A percentile compares a stretch with the other conserved stretches of the same genome.
These are phyloP conservation scores for Cladobotryum protrusum DNA, from an alignment of 2,329 filamentous ascomycete genomes.

Conservation along the genomic window DNA sequence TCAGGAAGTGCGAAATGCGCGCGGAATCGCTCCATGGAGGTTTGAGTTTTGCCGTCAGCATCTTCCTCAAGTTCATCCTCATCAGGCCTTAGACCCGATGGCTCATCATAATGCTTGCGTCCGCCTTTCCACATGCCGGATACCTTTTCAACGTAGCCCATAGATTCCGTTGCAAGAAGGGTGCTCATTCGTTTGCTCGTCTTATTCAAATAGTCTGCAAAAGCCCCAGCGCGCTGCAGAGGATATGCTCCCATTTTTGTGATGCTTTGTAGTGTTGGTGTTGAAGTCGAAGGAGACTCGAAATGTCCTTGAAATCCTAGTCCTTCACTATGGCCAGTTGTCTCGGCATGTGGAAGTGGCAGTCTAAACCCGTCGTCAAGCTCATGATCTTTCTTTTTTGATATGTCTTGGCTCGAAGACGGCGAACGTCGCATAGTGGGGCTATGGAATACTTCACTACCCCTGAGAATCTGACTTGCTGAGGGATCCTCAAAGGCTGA, in stretches of 20 bases:
- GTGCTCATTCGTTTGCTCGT: conserved; percentile 76
- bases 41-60: conserved; percentile 58
- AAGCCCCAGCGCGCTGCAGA: conserved; percentile 72
- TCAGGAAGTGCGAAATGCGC: conserved; percentile 84
- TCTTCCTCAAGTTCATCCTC: conserved; percentile 51
- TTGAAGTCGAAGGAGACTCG: conserved; percentile 20
- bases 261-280: conserved; percentile 46
- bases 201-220: conserved; percentile 76
- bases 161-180: conserved; percentile 80
- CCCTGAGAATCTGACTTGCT: conserved; percentile 81
- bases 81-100: conserved; percentile 44
- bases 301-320: conserved; percentile 20
- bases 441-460: conserved; percentile 82
- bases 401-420: conserved; percentile 27
- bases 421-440: conserved; percentile 58
- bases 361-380: conserved; percentile 8
- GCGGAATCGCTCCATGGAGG: conserved; percentile 74
- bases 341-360: conserved; percentile 27
- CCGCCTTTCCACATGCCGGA: conserved; percentile 96
- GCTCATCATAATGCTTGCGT: conserved; percentile 76
- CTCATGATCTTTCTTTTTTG: conserved; percentile 15
- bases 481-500: conserved; percentile 73
- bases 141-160: conserved; percentile 94
- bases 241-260: conserved; percentile 65
- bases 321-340: conserved; percentile 33